Percentiles rank a stretch among this genome's conserved stretches.
Evolutionary conservation across 805 yeast species (phyloP).

Genomic region (Pichia rugopelliculosa): DNA sequence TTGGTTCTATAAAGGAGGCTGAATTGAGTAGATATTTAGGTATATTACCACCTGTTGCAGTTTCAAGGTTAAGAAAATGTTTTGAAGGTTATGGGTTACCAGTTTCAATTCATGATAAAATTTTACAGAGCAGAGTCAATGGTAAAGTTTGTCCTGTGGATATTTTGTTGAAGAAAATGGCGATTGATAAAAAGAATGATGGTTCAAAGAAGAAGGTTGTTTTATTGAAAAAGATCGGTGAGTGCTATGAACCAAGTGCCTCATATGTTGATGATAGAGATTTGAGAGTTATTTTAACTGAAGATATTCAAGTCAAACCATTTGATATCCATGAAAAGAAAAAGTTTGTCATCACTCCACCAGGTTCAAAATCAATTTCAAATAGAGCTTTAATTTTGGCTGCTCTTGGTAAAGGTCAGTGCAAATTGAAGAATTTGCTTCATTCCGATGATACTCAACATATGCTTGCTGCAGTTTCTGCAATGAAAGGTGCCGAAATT

Average conservation of each 20-base stretch:
- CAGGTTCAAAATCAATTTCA: constrained; percentile 96
- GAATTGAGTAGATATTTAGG: constrained; percentile 92
- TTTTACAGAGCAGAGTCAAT: constrained; percentile 61
- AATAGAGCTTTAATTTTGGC: constrained; percentile 92
- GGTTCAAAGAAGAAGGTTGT: constrained; percentile 88
- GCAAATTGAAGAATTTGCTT: constrained; percentile 73
- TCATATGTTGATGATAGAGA: constrained; percentile 77
- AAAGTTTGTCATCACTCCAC: constrained; percentile 59
- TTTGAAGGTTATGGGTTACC: constrained; percentile 84
- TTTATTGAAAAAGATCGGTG: constrained; percentile 75
- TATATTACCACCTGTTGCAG: constrained; percentile 84
- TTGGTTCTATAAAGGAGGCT: constrained; percentile 92
- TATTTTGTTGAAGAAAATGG: constrained; percentile 71
- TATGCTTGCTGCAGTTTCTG: constrained; percentile 82
- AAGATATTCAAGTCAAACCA: constrained; percentile 64
- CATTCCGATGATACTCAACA: constrained; percentile 96
- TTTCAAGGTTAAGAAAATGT: constrained; percentile 79
- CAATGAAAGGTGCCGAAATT: constrained; percentile 74
- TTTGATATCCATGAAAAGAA: constrained; percentile 34
- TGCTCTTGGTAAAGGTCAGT: constrained; percentile 81
- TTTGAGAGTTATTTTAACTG: constrained; percentile 73
- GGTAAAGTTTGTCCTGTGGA: constrained; percentile 73
- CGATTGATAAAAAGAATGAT: constrained; percentile 93
- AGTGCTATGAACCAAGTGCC: constrained; percentile 83
- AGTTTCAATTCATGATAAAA: constrained; percentile 62